A percentile compares a stretch with the other conserved stretches of the same genome.
These are phyloP conservation scores for Tremella mesenterica DNA, from an alignment of 768 basidiomycete genomes.

Conservation along the genomic window DNA sequence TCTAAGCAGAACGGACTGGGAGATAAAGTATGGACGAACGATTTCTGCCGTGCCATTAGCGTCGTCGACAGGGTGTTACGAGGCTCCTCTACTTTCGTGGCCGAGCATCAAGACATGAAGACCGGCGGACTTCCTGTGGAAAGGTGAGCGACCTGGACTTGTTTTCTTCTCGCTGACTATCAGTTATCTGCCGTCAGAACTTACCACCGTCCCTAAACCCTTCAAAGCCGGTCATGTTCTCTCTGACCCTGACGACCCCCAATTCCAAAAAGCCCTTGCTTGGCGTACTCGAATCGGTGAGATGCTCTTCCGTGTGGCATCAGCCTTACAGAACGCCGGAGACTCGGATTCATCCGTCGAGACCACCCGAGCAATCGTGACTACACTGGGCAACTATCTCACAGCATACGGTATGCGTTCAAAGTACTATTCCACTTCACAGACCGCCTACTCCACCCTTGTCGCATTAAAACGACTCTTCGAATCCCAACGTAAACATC, in stretches of 20 bases:
- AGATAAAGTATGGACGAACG: slow-evolving; percentile 75
- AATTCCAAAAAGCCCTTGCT: slow-evolving; percentile 55
- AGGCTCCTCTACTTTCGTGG: slow-evolving; percentile 50
- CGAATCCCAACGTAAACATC: slow-evolving; percentile 33
- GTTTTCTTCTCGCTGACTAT: slow-evolving; percentile 1
- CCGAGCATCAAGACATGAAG: slow-evolving; percentile 40
- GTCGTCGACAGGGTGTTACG: slow-evolving; percentile 66
- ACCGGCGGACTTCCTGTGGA: slow-evolving; percentile 52
- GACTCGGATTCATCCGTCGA: slow-evolving; percentile 54
- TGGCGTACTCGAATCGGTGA: slow-evolving; percentile 59
- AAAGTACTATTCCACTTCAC: slow-evolving; percentile 30
- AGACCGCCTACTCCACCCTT: slow-evolving; percentile 26
- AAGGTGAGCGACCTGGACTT: slow-evolving; percentile 14
- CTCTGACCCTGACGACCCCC: slow-evolving; percentile 58
- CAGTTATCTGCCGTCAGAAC: slow-evolving; percentile 52
- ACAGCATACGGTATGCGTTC: slow-evolving; percentile 37
- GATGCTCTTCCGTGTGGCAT: slow-evolving; percentile 64
- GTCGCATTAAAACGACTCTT: slow-evolving; percentile 29
- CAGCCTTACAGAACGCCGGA: slow-evolving; percentile 60
- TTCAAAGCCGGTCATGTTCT: slow-evolving; percentile 62
- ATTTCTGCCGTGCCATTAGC: slow-evolving; percentile 71
- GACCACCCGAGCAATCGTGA: slow-evolving; percentile 50
- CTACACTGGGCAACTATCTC: slow-evolving; percentile 38
- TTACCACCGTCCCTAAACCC: slow-evolving; percentile 59
- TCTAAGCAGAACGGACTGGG: slow-evolving; percentile 51